These are phyloP conservation scores for Nicotiana benthamiana DNA, from an alignment of 257 asterid species.

Conservation along the genomic window DNA sequence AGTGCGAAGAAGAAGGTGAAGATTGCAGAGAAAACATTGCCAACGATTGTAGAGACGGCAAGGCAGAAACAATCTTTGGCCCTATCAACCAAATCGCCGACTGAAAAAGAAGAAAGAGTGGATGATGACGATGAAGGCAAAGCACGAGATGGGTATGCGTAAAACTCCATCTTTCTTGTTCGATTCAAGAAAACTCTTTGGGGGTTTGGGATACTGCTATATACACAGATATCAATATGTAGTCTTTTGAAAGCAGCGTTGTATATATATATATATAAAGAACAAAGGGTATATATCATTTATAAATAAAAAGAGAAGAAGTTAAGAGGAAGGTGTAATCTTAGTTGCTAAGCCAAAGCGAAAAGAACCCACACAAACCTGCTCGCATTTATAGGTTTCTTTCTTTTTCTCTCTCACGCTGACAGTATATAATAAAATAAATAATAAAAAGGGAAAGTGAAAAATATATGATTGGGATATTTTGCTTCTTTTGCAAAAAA, in stretches of 20 bases:
- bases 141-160: slow-evolving; percentile 61
- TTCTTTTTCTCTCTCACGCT: background rate
- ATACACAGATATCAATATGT: background rate
- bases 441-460: background rate
- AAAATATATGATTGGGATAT: background rate
- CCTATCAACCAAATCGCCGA: slow-evolving; percentile 44
- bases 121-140: slow-evolving; percentile 40
- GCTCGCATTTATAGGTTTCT: slow-evolving; percentile 23
- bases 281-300: too few relatives aligned
- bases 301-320: background rate
- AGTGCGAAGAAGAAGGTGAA: slow-evolving; percentile 87
- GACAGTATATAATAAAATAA: too few relatives aligned
- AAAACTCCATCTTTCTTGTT: slow-evolving; percentile 53
- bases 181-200: slow-evolving; percentile 3
- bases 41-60: slow-evolving; percentile 64
- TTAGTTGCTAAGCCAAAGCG: slow-evolving; percentile 18
- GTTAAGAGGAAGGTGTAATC: background rate
- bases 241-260: background rate
- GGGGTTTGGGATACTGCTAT: background rate
- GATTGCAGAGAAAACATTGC: slow-evolving; percentile 81
- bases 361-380: slow-evolving; percentile 10
- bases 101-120: slow-evolving; percentile 38
- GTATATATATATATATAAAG: background rate
- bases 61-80: slow-evolving; percentile 55
- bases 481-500: background rate